Percentiles rank a stretch among this genome's conserved stretches.
Evolutionary conservation across 2,329 filamentous ascomycete genomes (phyloP).

Genomic region (Hypoxylon sp.): DNA sequence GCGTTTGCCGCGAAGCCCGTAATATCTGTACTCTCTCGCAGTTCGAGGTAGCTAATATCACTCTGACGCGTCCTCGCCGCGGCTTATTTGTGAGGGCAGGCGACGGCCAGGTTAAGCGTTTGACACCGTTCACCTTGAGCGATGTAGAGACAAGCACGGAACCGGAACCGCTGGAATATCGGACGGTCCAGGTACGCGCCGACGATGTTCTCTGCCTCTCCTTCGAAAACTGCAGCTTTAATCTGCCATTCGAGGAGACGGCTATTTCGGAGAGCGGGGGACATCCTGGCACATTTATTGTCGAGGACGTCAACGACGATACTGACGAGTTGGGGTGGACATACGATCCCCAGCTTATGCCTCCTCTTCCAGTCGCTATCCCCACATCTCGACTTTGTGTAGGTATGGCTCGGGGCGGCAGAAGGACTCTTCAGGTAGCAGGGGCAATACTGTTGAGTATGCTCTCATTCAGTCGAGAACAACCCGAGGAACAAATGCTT

Average conservation of each 20-base stretch:
- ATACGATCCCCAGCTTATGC: conserved; percentile 52
- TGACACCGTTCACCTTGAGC: conserved; percentile 35
- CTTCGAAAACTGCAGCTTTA: conserved; percentile 56
- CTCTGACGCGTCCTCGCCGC: conserved; percentile 50
- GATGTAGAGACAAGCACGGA: neutral
- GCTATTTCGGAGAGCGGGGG: conserved; percentile 23
- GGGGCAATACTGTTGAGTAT: conserved; percentile 40
- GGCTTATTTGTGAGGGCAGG: conserved; percentile 52
- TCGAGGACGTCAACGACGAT: conserved; percentile 1
- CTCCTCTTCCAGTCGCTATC: conserved; percentile 41
- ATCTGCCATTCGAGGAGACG: conserved; percentile 51
- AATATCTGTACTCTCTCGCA: conserved; percentile 45
- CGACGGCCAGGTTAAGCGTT: conserved; percentile 47
- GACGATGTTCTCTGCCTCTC: conserved; percentile 52
- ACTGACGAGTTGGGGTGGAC: conserved; percentile 49
- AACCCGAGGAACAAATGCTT: neutral
- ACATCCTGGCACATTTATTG: neutral
- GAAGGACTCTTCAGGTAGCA: conserved; percentile 21
- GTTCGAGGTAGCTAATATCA: conserved; percentile 43
- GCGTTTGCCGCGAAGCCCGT: conserved; percentile 52
- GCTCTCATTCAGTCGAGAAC: conserved; percentile 22
- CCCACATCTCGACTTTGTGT: conserved; percentile 44
- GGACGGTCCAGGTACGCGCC: conserved; percentile 46
- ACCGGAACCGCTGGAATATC: conserved; percentile 45
- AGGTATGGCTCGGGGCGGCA: conserved; percentile 39